Evolutionary conservation across 805 yeast genomes (phyloP).

Genomic region (Brettanomyces sp.): DNA sequence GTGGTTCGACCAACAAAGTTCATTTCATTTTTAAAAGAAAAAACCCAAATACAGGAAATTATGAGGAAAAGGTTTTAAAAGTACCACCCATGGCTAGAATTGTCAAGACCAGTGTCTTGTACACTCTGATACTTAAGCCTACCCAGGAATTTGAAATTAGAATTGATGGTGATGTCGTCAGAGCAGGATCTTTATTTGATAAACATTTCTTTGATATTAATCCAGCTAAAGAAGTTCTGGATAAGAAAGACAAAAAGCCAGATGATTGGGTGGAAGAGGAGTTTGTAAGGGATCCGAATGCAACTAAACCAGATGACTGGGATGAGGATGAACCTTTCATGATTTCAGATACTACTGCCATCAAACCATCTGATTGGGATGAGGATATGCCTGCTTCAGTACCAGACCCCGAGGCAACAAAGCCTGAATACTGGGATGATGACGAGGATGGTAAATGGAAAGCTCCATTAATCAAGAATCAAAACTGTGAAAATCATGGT

Average conservation of each 20-base stretch:
- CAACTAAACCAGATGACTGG: constrained; percentile 75
- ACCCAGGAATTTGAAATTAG: constrained; percentile 70
- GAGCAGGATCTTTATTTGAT: constrained; percentile 59
- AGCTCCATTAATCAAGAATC: constrained; percentile 64
- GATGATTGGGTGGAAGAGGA: constrained; percentile 72
- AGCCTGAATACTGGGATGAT: constrained; percentile 81
- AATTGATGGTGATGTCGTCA: constrained; percentile 66
- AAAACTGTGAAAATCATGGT: constrained; percentile 59
- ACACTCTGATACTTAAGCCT: constrained; percentile 65
- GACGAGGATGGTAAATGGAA: constrained; percentile 84
- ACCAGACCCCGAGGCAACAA: constrained; percentile 54
- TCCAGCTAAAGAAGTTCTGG: constrained; percentile 58
- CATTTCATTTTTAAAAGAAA: constrained; percentile 63
- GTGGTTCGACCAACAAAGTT: constrained; percentile 73
- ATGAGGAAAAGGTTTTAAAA: constrained; percentile 60
- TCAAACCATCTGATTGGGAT: constrained; percentile 74
- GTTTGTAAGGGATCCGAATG: constrained; percentile 58
- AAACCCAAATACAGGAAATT: constrained; percentile 42
- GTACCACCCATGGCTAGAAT: constrained; percentile 60
- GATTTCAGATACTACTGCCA: constrained; percentile 60
- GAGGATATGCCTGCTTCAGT: constrained; percentile 51
- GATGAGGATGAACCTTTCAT: constrained; percentile 58
- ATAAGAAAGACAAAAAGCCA: constrained; percentile 55
- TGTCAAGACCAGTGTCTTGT: constrained; percentile 52
- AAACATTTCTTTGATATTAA: constrained; percentile 46